Percentiles rank a stretch among this genome's conserved stretches.
Evolutionary conservation across 192 early-diverging fungal species (phyloP).

Genomic region (Coemansia sp.): DNA sequence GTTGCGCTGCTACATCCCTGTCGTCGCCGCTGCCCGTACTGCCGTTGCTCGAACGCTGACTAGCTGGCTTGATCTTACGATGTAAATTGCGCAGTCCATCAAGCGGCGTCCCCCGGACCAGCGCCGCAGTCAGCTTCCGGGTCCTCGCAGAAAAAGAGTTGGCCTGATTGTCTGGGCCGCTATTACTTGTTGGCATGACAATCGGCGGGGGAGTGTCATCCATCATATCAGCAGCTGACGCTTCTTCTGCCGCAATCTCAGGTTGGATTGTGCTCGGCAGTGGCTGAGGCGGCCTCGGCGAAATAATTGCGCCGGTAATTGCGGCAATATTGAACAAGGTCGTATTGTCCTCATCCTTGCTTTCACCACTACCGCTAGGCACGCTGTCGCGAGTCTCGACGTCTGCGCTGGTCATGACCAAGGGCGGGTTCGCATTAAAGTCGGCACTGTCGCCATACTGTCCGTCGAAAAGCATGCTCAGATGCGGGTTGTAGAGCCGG

Average conservation of each 20-base stretch:
- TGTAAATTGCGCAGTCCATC: constrained; percentile 35
- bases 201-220: background rate
- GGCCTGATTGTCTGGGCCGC: background rate
- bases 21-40: constrained; percentile 5
- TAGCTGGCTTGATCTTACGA: constrained; percentile 23
- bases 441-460: constrained; percentile 3
- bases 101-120: constrained; percentile 31
- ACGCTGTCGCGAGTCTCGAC: background rate
- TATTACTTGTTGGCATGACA: background rate
- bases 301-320: constrained; percentile 16
- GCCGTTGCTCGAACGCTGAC: background rate
- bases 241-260: background rate
- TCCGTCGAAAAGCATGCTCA: constrained; percentile 37
- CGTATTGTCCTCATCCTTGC: constrained; percentile 18
- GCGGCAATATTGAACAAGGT: constrained; percentile 31
- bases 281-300: constrained; percentile 13
- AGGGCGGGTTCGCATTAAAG: background rate
- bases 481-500: constrained; percentile 5
- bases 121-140: constrained; percentile 29
- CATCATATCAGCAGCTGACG: background rate
- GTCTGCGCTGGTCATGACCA: background rate
- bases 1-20: background rate
- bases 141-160: constrained; percentile 18
- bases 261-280: background rate
- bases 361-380: constrained; percentile 4